Evolutionary conservation across 2,329 filamentous ascomycete species (phyloP).

Genomic region (Leptographium lundbergii): DNA sequence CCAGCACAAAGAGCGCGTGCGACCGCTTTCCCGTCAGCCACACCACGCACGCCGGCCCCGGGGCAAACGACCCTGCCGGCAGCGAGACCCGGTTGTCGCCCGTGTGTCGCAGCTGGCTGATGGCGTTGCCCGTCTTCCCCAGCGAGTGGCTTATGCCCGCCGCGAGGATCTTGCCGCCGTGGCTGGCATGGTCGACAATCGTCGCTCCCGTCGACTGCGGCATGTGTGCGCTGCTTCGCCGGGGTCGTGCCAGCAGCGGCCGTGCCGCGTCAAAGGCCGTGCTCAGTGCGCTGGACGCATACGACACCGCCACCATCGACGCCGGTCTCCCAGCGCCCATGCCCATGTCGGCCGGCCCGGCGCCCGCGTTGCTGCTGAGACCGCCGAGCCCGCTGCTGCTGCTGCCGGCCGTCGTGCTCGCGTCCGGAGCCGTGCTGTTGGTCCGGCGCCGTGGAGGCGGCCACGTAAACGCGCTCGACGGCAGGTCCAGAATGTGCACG

Average conservation of each 20-base stretch:
- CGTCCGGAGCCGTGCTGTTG: conserved; percentile 26
- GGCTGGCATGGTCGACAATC: conserved; percentile 49
- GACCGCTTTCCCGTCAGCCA: conserved; percentile 53
- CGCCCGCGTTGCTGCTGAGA: conserved; percentile 8
- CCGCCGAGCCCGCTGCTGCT: neutral
- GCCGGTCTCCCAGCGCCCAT: conserved; percentile 19
- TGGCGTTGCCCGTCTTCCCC: conserved; percentile 56
- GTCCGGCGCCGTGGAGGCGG: conserved; percentile 53
- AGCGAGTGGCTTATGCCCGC: conserved; percentile 64
- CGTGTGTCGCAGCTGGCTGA: conserved; percentile 59
- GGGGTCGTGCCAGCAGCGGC: conserved; percentile 42
- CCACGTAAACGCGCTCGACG: conserved; percentile 73
- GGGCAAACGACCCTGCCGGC: conserved; percentile 40
- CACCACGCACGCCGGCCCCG: conserved; percentile 46
- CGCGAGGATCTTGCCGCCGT: conserved; percentile 59
- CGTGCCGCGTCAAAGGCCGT: conserved; percentile 58
- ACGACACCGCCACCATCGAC: conserved; percentile 46
- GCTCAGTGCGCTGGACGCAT: conserved; percentile 58
- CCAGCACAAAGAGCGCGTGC: conserved; percentile 51
- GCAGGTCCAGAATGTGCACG: conserved; percentile 82
- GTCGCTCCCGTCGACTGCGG: conserved; percentile 28
- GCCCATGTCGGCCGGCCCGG: conserved; percentile 21
- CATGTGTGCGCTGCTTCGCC: conserved; percentile 33
- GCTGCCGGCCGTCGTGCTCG: conserved; percentile 23
- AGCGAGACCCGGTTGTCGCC: conserved; percentile 64